Base-by-base conservation (phyloP, 805 yeast genomes). In the Candida ipomoeae region DNA sequence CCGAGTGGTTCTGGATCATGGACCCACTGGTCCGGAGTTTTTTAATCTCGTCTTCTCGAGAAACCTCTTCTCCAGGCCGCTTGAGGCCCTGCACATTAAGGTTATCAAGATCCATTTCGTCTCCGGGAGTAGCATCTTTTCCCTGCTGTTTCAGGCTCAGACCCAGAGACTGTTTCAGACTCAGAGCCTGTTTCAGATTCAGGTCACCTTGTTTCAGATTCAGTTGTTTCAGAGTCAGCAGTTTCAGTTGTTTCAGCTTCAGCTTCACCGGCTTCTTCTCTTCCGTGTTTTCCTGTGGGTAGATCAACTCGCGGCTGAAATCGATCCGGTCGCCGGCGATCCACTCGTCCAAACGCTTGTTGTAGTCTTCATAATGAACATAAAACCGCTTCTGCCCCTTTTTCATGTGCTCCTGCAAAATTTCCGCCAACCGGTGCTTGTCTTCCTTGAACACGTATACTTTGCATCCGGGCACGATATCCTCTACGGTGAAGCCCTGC, bases 271-370 rank as follows among this genome's bases (percentile, higher is more conserved):
- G 65, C 47, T 71, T 71, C 56, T 69, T 69, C 37, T 71, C 72
- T 42, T 75, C 82, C 51, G 75, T 78, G 53, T 78, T 80, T 0
- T 83, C 82, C 55, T 80, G 82, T 0, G 97, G 97, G 55, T 82
- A 73, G 17, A 80, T 79, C 49, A 92, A 80, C 0, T 89, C 89
- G 49, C 82, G 73, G n/a, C 76, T 71, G 48, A 83, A 78, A 64
- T 89, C 88, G 10, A 94, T 83, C 47, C 95, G 77, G 35, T 82
- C 84, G 4, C 81, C 75, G 18, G 78, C 74, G 6, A 94, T 81
- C 98, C 98, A 92, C 67, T 94, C 99, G 71, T 94, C 99, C 58
- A 94, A 77, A 67, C 99, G 86, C 55, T 94, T 94, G 73, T 94
- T 94, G 74, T 85, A 94, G 58, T 91, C 96, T 48, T 83, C 89